Evolutionary conservation across 306 rosid genomes (phyloP), one percentile per base, ranked within the genome.

Genomic region (Astragalus glycyphyllos): DNA sequence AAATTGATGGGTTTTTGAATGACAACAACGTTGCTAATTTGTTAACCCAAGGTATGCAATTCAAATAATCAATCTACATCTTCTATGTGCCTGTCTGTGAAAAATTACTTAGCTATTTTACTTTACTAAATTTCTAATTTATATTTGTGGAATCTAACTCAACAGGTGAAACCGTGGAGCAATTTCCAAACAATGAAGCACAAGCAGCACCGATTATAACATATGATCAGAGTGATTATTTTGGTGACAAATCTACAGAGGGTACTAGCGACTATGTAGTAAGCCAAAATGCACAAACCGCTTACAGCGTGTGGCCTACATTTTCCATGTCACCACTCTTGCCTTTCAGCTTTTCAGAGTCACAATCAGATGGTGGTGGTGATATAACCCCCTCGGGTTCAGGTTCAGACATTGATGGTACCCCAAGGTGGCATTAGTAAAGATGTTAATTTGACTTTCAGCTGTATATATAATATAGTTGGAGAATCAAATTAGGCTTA

Each of bases 1-100:
- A 60, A 72, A 76, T 83, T 5, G 96, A 88, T 1, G 81, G 26
- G 11, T 16, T 10, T 59, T 4, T 68, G 66, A 85, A 76, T 68
- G 92, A 85, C 45, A 71, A 76, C 17, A 26, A 1, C 31, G 31
- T 26, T 26, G 29, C 77, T 73, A 76, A 73, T 62, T 73, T 84
- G 58, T 53, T 88, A 41, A 76, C 87, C 55, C 90, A 86, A 83
- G 92, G 94, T 88, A 77, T 8, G 7, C 8, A 26, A 26, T 40
- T 4, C 31, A 26, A 35, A 35, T 5, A 35, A 35, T 35, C 40
- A 35, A 35, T 35, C n/a, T n/a, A n/a, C n/a, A n/a, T n/a, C n/a
- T n/a, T n/a, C n/a, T n/a, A n/a, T n/a, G n/a, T n/a, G n/a, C n/a
- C n/a, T n/a, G n/a, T n/a, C n/a, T n/a, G n/a, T n/a, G n/a, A n/a